Conservation (phyloP, 257 asterid species). For the Buddleja alternifolia region DNA sequence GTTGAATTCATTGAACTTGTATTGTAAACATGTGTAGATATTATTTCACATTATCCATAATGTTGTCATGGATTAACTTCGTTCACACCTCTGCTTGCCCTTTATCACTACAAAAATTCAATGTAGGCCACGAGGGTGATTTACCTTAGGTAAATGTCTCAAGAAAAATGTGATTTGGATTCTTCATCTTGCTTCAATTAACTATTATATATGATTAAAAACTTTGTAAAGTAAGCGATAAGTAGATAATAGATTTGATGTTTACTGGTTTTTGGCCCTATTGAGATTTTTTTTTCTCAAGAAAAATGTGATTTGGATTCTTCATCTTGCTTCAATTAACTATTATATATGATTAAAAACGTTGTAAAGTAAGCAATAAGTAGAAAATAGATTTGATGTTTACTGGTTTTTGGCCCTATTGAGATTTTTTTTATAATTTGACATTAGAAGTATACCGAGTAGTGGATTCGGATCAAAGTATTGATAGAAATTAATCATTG, state of each 20-base stretch:
- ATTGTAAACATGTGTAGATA: neutral
- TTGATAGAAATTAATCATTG: too few relatives aligned
- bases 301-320: conserved; percentile 20
- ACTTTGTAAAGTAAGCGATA: conserved; percentile 11
- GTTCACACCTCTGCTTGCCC: neutral
- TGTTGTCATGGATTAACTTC: conserved; percentile 17
- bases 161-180: conserved; percentile 19
- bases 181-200: conserved; percentile 13
- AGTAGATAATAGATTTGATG: neutral
- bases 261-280: neutral
- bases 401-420: neutral
- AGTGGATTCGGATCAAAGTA: too few relatives aligned
- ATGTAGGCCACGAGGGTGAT: neutral
- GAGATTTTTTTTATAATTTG: neutral
- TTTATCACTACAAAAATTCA: neutral
- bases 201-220: conserved; percentile 17
- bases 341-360: conserved; percentile 16
- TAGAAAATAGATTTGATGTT: neutral
- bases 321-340: conserved; percentile 13
- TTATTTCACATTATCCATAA: neutral
- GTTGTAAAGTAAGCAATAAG: conserved; percentile 8
- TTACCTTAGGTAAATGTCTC: neutral
- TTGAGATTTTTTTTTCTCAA: neutral
- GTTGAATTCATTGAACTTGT: conserved; percentile 19
- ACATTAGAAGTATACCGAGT: too few relatives aligned